A percentile compares a stretch with the other conserved stretches of the same genome.
These are phyloP conservation scores for Neurospora sp. DNA, from an alignment of 495 filamentous ascomycete species.

Conservation along the genomic window DNA sequence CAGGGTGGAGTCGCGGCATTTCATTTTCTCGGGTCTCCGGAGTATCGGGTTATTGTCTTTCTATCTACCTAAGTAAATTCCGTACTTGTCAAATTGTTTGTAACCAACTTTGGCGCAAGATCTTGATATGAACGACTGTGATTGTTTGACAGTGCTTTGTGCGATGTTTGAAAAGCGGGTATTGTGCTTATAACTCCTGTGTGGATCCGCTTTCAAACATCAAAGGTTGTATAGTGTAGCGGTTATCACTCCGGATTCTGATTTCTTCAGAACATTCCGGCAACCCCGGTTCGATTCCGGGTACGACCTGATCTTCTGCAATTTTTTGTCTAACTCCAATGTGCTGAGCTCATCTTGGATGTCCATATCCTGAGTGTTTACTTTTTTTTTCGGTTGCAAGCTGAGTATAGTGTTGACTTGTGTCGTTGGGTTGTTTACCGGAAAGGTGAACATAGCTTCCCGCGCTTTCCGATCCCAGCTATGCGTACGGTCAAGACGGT, in stretches of 20 bases:
- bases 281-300: constrained; percentile 26
- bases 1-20: not conserved
- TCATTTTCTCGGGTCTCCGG: not conserved
- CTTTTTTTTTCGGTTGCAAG: not conserved
- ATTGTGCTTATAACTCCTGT: not conserved
- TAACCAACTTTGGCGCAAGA: not conserved
- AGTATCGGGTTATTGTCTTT: not conserved
- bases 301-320: constrained; percentile 15
- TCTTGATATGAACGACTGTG: not conserved
- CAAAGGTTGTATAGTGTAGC: not conserved
- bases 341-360: not conserved
- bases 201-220: not conserved
- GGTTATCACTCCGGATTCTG: not conserved
- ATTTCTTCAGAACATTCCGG: constrained; percentile 10
- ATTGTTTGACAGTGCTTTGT: not conserved
- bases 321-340: not conserved
- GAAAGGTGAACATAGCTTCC: not conserved
- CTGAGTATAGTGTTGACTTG: not conserved
- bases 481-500: not conserved
- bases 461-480: not conserved
- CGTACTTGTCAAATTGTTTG: not conserved
- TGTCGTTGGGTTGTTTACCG: not conserved
- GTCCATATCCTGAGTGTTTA: no score
- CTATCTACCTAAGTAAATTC: not conserved
- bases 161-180: not conserved